Evolutionary conservation across 2,329 filamentous ascomycete species (phyloP), one percentile per base, ranked within the genome.

Genomic region (Clonostachys solani): DNA sequence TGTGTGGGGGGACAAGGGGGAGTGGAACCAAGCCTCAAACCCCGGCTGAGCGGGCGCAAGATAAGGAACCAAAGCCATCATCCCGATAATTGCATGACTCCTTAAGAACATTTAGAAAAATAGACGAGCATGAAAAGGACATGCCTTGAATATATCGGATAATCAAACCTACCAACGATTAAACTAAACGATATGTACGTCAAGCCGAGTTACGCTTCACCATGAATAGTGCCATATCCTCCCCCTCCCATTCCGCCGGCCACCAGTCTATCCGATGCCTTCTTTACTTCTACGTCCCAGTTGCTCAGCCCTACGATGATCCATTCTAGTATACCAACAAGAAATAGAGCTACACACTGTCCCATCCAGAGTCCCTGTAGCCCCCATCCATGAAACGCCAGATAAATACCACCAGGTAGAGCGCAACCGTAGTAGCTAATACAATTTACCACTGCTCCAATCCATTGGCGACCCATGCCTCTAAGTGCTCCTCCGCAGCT

Each of bases 311-410:
- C 84, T 23, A 95, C 87, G 58, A 95, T 86, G 4, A 77, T 67
- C 90, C 90, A 95, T 61, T 95, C 88, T 12, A 88, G 61, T 2
- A 76, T 71, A 3, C 90, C 90, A 0, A 95, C 90, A 18, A 94
- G 70, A 60, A 91, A 95, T 33, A 95, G 65, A 0, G 87, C 87
- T 50, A 89, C 82, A 58, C 87, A 92, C 60, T 92, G 88, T 15
- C 89, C 90, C 34, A 94, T 72, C 90, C 90, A 95, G 15, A 95
- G 68, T 0, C 90, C 90, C 16, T 76, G 74, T 3, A 95, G 69
- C 0, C 89, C 89, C 89, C 89, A 94, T 16, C 89, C 89, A 59
- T 94, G 81, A 56, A 94, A 94, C 2, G 90, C 89, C 33, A 95
- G 79, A 67, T 81, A 94, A 46, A 95, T 88, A 0, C 90, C 89